phyloP scores from a whole-genome alignment of 352 stramenopile species.

The Stramenopiles sp. region DNA sequence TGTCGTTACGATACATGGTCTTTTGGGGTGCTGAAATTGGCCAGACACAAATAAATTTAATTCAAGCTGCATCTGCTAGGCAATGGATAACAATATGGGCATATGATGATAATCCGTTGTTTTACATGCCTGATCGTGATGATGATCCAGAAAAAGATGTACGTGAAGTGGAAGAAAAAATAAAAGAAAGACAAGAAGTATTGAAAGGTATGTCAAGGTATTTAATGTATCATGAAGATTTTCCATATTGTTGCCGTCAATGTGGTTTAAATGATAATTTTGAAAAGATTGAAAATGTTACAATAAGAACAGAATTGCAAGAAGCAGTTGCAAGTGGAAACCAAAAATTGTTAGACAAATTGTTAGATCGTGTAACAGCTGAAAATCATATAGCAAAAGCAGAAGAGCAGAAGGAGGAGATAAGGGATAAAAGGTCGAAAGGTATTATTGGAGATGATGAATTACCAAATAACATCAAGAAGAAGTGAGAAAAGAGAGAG shows the following conservation, averaged over 20 bases:
- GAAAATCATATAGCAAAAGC: background rate
- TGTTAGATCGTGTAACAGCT: background rate
- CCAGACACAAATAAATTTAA: too few species aligned
- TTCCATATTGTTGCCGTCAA: background rate
- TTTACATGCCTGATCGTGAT: background rate
- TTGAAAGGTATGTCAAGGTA: background rate
- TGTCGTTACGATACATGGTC: too few species aligned
- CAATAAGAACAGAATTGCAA: background rate
- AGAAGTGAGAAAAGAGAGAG: too few species aligned
- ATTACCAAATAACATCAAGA: too few species aligned
- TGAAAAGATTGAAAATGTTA: background rate
- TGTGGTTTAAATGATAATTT: background rate
- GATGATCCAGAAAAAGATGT: background rate
- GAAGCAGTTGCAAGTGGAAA: background rate
- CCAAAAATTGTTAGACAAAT: background rate
- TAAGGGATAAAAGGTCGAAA: background rate
- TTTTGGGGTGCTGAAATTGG: too few species aligned
- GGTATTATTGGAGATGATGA: background rate
- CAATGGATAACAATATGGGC: background rate
- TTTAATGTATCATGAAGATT: background rate
- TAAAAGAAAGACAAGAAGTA: background rate
- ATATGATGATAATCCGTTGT: background rate
- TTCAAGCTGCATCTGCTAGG: background rate
- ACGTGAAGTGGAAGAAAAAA: background rate
- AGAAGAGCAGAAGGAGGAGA: background rate